Conservation (phyloP, 2,329 filamentous ascomycete species). For the Chaetomium sp. region DNA sequence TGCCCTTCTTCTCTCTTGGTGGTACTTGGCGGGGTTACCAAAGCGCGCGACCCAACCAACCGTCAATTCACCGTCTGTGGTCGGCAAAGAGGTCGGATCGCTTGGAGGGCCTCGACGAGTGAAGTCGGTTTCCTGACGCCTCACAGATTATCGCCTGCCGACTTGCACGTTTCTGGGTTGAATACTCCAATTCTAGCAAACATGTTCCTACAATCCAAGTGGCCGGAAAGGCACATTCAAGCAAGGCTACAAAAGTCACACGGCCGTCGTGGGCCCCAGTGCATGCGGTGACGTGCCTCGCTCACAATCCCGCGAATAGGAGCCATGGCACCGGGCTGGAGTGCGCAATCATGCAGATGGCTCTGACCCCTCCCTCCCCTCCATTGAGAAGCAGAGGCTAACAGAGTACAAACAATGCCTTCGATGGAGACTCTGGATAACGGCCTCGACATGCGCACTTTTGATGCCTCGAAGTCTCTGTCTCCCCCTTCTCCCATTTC, state of each 20-base stretch:
- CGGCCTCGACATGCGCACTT: neutral
- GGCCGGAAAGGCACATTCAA: neutral
- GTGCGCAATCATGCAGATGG: constrained; percentile 10
- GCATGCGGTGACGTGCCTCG: constrained; percentile 5
- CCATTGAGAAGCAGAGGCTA: neutral
- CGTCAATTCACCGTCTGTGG: neutral
- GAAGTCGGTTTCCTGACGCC: constrained; percentile 35
- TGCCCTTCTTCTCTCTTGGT: constrained; percentile 31
- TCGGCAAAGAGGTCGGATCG: neutral
- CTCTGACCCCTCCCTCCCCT: neutral
- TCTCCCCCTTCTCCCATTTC: too few species aligned
- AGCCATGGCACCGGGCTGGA: constrained; percentile 11
- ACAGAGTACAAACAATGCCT: constrained; percentile 3
- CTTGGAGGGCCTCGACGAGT: neutral
- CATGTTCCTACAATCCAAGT: neutral
- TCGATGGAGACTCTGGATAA: neutral
- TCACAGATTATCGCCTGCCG: constrained; percentile 68
- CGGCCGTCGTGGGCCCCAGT: constrained; percentile 26
- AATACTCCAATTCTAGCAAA: neutral
- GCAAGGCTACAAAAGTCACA: neutral
- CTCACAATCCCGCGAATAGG: constrained; percentile 22
- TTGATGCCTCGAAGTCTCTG: neutral
- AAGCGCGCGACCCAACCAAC: neutral
- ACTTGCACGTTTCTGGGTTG: constrained; percentile 69
- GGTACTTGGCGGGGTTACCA: constrained; percentile 1